These are phyloP conservation scores for Pichia nakasei DNA, from an alignment of 805 yeast species.

Conservation along the genomic window DNA sequence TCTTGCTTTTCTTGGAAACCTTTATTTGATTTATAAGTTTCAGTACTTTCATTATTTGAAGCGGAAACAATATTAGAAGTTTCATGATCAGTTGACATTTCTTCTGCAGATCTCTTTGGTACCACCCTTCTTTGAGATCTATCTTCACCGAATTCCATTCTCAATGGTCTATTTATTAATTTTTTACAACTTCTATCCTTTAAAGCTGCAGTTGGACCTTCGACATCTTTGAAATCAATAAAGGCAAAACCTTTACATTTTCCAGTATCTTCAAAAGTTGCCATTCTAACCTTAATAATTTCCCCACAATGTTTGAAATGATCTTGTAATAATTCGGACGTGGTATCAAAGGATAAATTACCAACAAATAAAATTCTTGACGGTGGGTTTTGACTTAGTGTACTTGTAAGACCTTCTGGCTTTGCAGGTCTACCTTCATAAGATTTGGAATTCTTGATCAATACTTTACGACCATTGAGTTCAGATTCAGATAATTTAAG, in stretches of 20 bases:
- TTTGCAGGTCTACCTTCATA: slow-evolving; percentile 79
- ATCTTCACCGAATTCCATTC: slow-evolving; percentile 94
- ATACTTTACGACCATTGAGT: slow-evolving; percentile 75
- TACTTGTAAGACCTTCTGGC: slow-evolving; percentile 10
- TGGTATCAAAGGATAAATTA: slow-evolving; percentile 85
- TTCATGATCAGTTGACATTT: neutral
- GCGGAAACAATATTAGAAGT: neutral
- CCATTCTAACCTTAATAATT: slow-evolving; percentile 80
- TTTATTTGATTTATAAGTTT: neutral
- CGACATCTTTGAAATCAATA: slow-evolving; percentile 72
- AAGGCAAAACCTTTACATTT: slow-evolving; percentile 97
- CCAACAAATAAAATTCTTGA: slow-evolving; percentile 87
- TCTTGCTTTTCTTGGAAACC: slow-evolving; percentile 23
- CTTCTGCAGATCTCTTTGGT: slow-evolving; percentile 9
- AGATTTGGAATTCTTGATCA: slow-evolving; percentile 73
- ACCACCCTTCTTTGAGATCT: slow-evolving; percentile 43
- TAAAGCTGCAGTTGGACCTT: slow-evolving; percentile 77
- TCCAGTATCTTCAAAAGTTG: slow-evolving; percentile 94
- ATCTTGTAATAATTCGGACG: slow-evolving; percentile 64
- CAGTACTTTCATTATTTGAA: neutral
- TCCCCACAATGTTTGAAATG: slow-evolving; percentile 92
- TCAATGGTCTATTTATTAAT: slow-evolving; percentile 62
- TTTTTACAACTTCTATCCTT: slow-evolving; percentile 58
- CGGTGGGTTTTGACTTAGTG: slow-evolving; percentile 69
- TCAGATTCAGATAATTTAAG: slow-evolving; percentile 60